These are phyloP conservation scores for Carex cristatella DNA, from an alignment of 176 grass and related monocot species.

Conservation along the genomic window DNA sequence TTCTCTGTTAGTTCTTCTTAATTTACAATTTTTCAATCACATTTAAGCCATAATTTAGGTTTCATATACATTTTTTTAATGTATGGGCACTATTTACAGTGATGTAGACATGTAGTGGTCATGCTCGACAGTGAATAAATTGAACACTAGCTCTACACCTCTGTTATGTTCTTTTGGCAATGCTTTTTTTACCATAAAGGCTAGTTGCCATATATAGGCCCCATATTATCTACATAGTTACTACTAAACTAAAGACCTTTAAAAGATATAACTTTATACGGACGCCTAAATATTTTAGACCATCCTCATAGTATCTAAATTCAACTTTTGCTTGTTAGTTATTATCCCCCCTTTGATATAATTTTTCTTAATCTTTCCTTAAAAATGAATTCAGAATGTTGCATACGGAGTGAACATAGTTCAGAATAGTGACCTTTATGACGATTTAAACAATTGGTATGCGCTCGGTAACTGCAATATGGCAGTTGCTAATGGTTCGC, in stretches of 20 bases:
- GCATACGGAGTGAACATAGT: conserved; percentile 67
- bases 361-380: not conserved
- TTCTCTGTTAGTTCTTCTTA: conserved; percentile 36
- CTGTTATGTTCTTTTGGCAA: not conserved
- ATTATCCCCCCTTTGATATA: no score
- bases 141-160: not conserved
- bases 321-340: no score
- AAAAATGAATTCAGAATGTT: conserved; percentile 42
- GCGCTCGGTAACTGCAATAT: conserved; percentile 52
- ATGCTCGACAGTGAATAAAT: not conserved
- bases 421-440: conserved; percentile 58
- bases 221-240: not conserved
- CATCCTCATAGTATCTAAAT: not conserved
- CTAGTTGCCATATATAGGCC: not conserved
- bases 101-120: not conserved
- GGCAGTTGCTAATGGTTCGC: conserved; percentile 42
- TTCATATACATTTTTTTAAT: not conserved
- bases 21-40: not conserved
- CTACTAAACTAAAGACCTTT: not conserved
- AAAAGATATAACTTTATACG: not conserved
- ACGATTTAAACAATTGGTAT: conserved; percentile 60
- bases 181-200: not conserved
- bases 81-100: not conserved
- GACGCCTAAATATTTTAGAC: not conserved
- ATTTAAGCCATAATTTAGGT: not conserved